Percentiles rank a stretch among this genome's conserved stretches.
phyloP scores from a whole-genome alignment of 306 rosid species.

The Vigna trinervia region DNA sequence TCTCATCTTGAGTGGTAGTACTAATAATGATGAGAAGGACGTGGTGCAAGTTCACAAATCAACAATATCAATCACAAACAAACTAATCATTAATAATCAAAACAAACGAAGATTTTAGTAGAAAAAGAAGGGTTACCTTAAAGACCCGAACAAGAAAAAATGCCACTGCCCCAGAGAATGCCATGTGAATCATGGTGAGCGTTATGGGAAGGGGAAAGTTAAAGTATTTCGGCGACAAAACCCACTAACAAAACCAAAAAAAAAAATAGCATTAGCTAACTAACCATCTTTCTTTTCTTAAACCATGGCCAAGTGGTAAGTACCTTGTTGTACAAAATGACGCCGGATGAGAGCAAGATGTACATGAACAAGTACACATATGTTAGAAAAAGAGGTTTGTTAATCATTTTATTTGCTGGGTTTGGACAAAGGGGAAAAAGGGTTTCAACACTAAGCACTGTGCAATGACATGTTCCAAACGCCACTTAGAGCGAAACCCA shows the following conservation, averaged over 20 bases:
- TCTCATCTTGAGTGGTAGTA: not conserved
- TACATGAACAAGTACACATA: constrained; percentile 83
- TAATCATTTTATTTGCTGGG: constrained; percentile 53
- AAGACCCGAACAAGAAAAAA: constrained; percentile 89
- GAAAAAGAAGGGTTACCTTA: constrained; percentile 62
- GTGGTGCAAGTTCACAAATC: constrained; percentile 6
- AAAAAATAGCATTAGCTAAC: not conserved
- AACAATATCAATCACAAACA: not conserved
- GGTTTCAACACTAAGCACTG: not conserved
- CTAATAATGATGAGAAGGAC: not conserved
- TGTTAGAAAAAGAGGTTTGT: constrained; percentile 77
- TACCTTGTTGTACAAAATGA: constrained; percentile 95
- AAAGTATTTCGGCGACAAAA: constrained; percentile 90
- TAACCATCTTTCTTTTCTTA: too few relatives aligned
- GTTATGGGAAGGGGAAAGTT: constrained; percentile 93
- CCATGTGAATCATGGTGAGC: constrained; percentile 98
- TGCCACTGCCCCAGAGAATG: constrained; percentile 88
- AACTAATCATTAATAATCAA: not conserved
- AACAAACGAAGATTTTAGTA: not conserved
- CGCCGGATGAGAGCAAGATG: constrained; percentile 90
- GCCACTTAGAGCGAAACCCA: not conserved
- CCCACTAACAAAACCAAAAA: constrained; percentile 64
- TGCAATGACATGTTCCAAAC: not conserved
- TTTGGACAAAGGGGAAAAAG: not conserved
- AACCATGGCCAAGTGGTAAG: not conserved